These are phyloP conservation scores for Babesia bovis DNA, from an alignment of 169 alveolate genomes.

Conservation along the genomic window DNA sequence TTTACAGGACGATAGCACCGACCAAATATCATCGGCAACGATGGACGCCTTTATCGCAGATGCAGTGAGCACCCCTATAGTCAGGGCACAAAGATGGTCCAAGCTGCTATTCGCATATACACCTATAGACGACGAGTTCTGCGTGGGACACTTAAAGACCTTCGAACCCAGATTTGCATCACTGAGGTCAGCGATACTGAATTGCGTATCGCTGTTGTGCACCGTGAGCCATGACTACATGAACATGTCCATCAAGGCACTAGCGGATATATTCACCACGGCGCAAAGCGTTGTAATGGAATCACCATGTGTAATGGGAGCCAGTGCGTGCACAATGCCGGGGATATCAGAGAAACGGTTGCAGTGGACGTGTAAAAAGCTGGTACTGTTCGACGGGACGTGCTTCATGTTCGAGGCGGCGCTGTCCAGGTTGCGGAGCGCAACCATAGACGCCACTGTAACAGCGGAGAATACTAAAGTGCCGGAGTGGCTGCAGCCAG, in stretches of 20 bases:
- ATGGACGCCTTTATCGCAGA: constrained; percentile 25
- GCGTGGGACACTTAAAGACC: constrained; percentile 59
- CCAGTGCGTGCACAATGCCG: constrained; percentile 35
- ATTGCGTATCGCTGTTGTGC: constrained; percentile 41
- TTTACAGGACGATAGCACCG: background rate
- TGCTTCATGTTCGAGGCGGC: constrained; percentile 63
- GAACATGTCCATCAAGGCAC: constrained; percentile 31
- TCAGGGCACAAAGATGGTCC: constrained; percentile 45
- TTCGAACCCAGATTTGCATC: constrained; percentile 66
- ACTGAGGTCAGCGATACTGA: constrained; percentile 52
- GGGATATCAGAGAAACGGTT: constrained; percentile 40
- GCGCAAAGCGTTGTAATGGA: constrained; percentile 27
- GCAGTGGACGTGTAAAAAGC: constrained; percentile 55
- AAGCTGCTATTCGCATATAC: constrained; percentile 31
- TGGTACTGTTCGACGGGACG: constrained; percentile 56
- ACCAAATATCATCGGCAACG: constrained; percentile 20
- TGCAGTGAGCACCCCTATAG: constrained; percentile 2
- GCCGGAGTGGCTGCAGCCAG: constrained; percentile 45
- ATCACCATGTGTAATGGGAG: constrained; percentile 16
- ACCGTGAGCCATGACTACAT: constrained; percentile 56
- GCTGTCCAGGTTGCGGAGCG: constrained; percentile 37
- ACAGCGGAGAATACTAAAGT: constrained; percentile 1
- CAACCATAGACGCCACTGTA: constrained; percentile 42
- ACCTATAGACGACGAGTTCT: constrained; percentile 57
- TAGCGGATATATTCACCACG: constrained; percentile 47